Base-by-base conservation (phyloP, 148 eudicot species). In the Fallopia convolvulus region DNA sequence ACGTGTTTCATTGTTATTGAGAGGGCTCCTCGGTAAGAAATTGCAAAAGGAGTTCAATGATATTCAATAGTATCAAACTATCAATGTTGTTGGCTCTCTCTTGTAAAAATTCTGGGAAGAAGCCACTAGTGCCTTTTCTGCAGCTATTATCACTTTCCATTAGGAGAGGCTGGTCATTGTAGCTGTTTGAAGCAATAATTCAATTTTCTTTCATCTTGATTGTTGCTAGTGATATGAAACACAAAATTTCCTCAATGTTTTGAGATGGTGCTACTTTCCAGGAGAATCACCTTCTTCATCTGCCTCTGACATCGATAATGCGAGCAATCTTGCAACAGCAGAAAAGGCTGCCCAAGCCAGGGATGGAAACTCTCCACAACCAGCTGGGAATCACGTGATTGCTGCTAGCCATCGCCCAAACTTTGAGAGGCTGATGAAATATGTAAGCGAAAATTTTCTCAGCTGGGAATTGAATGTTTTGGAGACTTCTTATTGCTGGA, bases 261-360 rank as follows among this genome's bases (percentile, higher is more conserved):
- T 66, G 42, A 66, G 44, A 33, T 66, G n/a, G 20, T 66, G 44
- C 20, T 79, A 47, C 18, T 74, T 20, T 81, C 79, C 81, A 95
- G 97, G 97, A 77, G 99, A 95, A 80, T 92, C 99, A 9, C 97
- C 99, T 84, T 91, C 97, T 79, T 95, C 99, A 40, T 95, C 97
- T 87, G 97, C 96, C 76, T 95, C 99, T 48, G 99, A 92, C 74
- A 79, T 95, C 81, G 99, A 95, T 86, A 95, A 95, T 81, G 86
- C 93, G 76, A 91, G 90, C 90, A 86, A 91, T 82, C 86, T 84
- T 78, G 82, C 90, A 74, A 84, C 83, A 7, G 81, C 82, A 53
- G 99, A 91, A 84, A 95, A 93, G 87, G 87, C 77, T 82, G 83
- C 87, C 82, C 83, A 82, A 81, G 82, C 80, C 60, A 95, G 87